Evolutionary conservation across 768 basidiomycete species (phyloP), one percentile per base, ranked within the genome.

Genomic region (Macrolepiota fuliginosa): DNA sequence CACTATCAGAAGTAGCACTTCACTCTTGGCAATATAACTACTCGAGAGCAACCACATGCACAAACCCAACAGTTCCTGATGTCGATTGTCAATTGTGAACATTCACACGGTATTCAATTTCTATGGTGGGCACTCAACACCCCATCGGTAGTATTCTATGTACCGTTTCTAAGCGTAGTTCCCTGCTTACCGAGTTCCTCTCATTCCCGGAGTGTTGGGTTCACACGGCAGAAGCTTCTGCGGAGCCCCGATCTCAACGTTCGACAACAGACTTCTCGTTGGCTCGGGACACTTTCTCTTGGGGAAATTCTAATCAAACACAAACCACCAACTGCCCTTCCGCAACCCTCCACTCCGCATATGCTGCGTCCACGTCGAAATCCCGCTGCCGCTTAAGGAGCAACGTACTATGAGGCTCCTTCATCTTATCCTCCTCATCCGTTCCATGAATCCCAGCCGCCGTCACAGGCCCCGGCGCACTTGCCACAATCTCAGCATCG

Each of bases 311-410:
- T 35, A 29, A 42, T 73, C 64, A 80, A 7, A 71, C 79, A 53
- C 72, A 68, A 13, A 90, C 67, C 4, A 84, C 70, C 54, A 92
- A 69, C 49, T 73, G 63, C 7, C 74, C 77, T 50, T 87, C 82
- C 5, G 74, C 81, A 22, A 90, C 79, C 36, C 76, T 78, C 90
- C 91, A 92, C 69, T 90, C 86, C 6, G 88, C 89, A 50, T 69
- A 74, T 0, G 89, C 89, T 1, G 67, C 70, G 24, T 90, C 87
- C 0, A 90, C 83, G 60, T 89, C 79, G 15, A 91, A 77, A 40
- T 79, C 77, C 4, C 85, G 75, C 66, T 82, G 79, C 46, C 83
- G 79, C 66, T 89, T 89, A 39, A 91, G 76, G 61, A 69, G 72
- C 54, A 89, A 68, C 3, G 68, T 68, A 40, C 69, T 72, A 32